Base-by-base conservation (phyloP, 2,329 filamentous ascomycete genomes). In the Dactylellina drechsleri region DNA sequence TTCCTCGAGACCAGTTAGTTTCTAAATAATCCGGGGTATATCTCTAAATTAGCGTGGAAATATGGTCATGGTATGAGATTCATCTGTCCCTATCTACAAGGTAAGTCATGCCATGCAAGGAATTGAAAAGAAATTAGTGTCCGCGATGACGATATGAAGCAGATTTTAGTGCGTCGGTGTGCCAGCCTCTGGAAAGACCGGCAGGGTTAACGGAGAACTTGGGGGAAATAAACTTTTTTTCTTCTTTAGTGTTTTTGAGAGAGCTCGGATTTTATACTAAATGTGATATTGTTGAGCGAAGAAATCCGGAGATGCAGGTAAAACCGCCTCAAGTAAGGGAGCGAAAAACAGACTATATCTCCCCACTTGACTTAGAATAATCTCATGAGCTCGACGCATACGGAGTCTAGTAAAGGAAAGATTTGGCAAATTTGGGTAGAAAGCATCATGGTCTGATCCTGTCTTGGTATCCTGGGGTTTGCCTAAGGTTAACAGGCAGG, bases 131-230 rank as follows among this genome's bases (percentile, higher is more conserved):
- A 66, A 73, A 74, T 66, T 74, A 74, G 70, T 74, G 62, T 67
- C 70, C 70, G 70, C 62, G 49, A 74, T 74, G 70, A 74, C 70
- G 70, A 74, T 66, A 74, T 62, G 28, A 40, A 67, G 70, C 70
- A 74, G 61, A 61, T 74, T 66, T 66, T 66, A 62, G 57, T 57
- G 57, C 43, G 49, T 56, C 62, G 56, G 70, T 67, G 70, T 74
- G 70, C 62, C 70, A 66, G 57, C 57, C 56, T 54, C 54, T 16
- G 31, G 50, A 53, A 26, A 16, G 26, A 36, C 26, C 60, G 57
- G 12, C 67, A 72, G 60, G 67, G 67, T 64, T 60, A 50, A 50
- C 45, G 26, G 66, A 28, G 36, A 40, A 62, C 36, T 47, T 31
- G 5, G 36, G 18, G 7, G 43, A 31, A n/a, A 23, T 41, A 41